Percentiles rank a stretch among this genome's conserved stretches.
Evolutionary conservation across 257 asterid species (phyloP).

Genomic region (Solanum neorickii): DNA sequence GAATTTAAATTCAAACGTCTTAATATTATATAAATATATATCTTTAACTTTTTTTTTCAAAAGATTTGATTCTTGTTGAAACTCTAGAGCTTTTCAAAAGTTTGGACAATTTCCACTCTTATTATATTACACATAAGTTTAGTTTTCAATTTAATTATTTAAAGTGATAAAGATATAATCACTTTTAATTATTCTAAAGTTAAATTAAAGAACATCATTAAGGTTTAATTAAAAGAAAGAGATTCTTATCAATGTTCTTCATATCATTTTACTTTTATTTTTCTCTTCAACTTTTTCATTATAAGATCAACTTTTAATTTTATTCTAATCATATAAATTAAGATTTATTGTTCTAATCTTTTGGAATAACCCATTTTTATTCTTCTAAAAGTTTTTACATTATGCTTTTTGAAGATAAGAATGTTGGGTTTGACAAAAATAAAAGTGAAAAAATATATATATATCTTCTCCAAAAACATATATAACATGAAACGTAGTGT

Average conservation of each 20-base stretch:
- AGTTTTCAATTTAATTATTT: slow-evolving; percentile 13
- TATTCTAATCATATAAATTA: background rate
- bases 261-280: background rate
- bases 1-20: background rate
- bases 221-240: background rate
- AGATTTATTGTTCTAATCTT: background rate
- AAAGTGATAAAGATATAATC: slow-evolving; percentile 24
- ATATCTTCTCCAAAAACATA: slow-evolving; percentile 36
- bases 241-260: background rate
- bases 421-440: slow-evolving; percentile 42
- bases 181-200: slow-evolving; percentile 38
- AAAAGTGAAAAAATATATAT: slow-evolving; percentile 15
- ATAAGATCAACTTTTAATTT: background rate
- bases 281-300: background rate
- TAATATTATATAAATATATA: background rate
- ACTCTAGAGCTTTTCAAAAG: background rate
- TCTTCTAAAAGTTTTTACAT: slow-evolving; percentile 22
- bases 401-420: slow-evolving; percentile 52
- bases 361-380: background rate
- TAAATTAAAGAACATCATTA: slow-evolving; percentile 12
- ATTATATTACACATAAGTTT: background rate
- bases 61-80: background rate
- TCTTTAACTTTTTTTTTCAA: background rate
- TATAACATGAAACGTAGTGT: slow-evolving; percentile 48
- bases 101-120: background rate